Evolutionary conservation across 441 rosid species (phyloP), one percentile per base, ranked within the genome.

Genomic region (Pelargonium myrrhifolium): DNA sequence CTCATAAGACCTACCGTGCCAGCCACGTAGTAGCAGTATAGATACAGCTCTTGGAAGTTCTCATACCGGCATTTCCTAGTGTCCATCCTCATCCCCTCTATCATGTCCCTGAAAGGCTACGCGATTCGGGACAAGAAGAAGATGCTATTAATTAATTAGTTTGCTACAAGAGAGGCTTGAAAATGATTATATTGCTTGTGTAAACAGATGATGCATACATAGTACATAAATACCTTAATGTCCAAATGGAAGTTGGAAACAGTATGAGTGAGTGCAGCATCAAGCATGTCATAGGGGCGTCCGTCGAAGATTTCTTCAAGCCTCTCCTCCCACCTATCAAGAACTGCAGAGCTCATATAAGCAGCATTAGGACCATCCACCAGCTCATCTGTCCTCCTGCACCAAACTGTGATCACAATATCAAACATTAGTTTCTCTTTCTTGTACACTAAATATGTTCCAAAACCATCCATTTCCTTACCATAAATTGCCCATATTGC

Each of bases 401-500:
- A 87, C 90, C 93, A 84, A 4, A 87, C 88, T 84, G 79, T 65
- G 43, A 0, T 18, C n/a, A n/a, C n/a, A n/a, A n/a, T n/a, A n/a
- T n/a, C 15, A 14, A 61, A n/a, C 49, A 1, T 22, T 17, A 71
- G 49, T 24, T 37, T 22, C 1, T 22, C 2, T 22, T 2, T 22
- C 26, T 22, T 22, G 1, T 2, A 1, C 2, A 22, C 40, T 37
- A 37, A 37, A 37, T 37, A 37, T 37, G 42, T 37, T 8, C 42
- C 42, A 37, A 37, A 56, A 31, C 15, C 24, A 61, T 8, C 11
- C 20, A 10, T 42, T 64, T 17, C 76, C 76, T 67, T 71, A 82
- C 86, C 90, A 67, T 87, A 85, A 55, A 87, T 84, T 66, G 90
- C 89, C 89, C 93, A 84, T 62, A 80, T 85, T 2, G 93, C 87